Conservation (phyloP, 768 basidiomycete genomes). For the Lentinula guzmanii region DNA sequence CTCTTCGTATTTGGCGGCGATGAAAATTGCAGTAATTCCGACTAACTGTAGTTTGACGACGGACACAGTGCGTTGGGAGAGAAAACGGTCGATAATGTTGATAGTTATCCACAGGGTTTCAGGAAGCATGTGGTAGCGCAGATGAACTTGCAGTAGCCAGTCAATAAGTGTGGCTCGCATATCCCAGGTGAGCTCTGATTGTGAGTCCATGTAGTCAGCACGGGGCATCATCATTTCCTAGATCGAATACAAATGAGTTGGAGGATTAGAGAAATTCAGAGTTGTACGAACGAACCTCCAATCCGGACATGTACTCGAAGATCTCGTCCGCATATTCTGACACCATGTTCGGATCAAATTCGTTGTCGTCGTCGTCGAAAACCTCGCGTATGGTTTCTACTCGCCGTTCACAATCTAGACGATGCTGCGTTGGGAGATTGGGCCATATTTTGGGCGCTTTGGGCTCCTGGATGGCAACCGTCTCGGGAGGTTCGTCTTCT, state of each 20-base stretch:
- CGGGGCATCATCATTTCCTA: conserved; percentile 87
- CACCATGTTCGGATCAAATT: conserved; percentile 90
- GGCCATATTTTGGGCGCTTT: conserved; percentile 63
- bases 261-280: background rate
- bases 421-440: conserved; percentile 60
- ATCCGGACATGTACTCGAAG: conserved; percentile 90
- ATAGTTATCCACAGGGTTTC: conserved; percentile 99
- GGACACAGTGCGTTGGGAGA: conserved; percentile 82
- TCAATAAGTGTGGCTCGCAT: conserved; percentile 98
- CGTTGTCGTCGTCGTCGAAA: conserved; percentile 62
- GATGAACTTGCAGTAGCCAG: conserved; percentile 96
- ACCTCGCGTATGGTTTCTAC: conserved; percentile 67
- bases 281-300: conserved; percentile 60
- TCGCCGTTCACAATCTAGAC: conserved; percentile 50
- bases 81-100: conserved; percentile 93
- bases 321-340: conserved; percentile 99
- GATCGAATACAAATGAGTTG: conserved; percentile 13
- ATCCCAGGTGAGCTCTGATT: conserved; percentile 86
- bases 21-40: conserved; percentile 98
- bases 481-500: conserved; percentile 25
- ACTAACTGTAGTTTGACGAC: conserved; percentile 92
- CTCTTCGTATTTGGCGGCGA: conserved; percentile 98
- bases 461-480: conserved; percentile 19
- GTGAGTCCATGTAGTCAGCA: conserved; percentile 89
- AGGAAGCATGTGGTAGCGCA: conserved; percentile 98